A percentile compares a stretch with the other conserved stretches of the same genome.
Evolutionary conservation across 1,284 basidiomycete species (phyloP).

Genomic region (Pholiota adiposa): DNA sequence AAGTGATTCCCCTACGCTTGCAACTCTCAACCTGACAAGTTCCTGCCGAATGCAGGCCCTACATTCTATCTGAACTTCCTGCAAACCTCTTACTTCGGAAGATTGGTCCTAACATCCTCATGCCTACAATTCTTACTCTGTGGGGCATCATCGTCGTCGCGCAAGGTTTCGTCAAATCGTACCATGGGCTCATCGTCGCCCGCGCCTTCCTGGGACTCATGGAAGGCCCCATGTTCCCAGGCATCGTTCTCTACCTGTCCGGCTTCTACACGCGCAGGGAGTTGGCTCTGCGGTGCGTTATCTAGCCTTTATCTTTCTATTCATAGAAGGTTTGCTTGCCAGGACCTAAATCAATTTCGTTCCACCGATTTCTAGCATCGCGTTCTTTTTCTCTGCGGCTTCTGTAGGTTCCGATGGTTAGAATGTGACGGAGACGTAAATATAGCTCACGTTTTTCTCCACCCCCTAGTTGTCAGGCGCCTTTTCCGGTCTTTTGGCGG

Average conservation of each 20-base stretch:
- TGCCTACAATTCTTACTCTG: conserved; percentile 51
- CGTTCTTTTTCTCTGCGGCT: conserved; percentile 52
- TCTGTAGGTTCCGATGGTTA: conserved; percentile 36
- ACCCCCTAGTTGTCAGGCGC: conserved; percentile 46
- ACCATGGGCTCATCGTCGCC: conserved; percentile 51
- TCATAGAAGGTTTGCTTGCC: neutral
- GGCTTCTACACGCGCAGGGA: conserved; percentile 56
- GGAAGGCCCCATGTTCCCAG: conserved; percentile 61
- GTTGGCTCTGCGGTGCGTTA: conserved; percentile 51
- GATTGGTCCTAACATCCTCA: conserved; percentile 53
- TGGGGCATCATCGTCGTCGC: conserved; percentile 57
- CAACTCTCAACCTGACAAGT: neutral
- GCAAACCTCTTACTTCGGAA: conserved; percentile 52
- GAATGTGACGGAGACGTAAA: neutral
- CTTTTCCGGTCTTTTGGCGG: conserved; percentile 62
- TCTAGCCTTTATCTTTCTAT: conserved; percentile 5
- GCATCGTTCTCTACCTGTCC: conserved; percentile 56
- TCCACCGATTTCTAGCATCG: conserved; percentile 29
- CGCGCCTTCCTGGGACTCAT: conserved; percentile 60
- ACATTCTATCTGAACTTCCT: conserved; percentile 58
- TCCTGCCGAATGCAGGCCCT: conserved; percentile 41
- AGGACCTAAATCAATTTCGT: neutral
- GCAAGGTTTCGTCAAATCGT: conserved; percentile 55
- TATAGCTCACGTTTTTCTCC: neutral
- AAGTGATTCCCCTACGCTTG: neutral